A percentile compares a stretch with the other conserved stretches of the same genome.
phyloP scores from a whole-genome alignment of 2,329 filamentous ascomycete genomes.

The Dothideomycetes sp. region DNA sequence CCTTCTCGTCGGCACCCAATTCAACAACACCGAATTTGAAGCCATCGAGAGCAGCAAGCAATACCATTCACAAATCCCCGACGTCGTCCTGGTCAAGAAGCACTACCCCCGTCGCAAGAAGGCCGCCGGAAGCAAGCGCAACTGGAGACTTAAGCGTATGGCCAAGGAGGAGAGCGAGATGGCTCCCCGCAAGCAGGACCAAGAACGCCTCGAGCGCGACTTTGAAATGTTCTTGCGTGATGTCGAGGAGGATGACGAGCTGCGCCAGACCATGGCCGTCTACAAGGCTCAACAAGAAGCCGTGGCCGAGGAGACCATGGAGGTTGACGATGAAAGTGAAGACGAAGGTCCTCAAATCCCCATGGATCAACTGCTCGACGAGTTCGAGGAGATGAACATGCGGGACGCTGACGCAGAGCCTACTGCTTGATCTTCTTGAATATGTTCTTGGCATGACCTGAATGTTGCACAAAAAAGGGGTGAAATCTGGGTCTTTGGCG shows the following conservation, averaged over 20 bases:
- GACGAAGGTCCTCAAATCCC: constrained; percentile 42
- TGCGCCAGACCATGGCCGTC: constrained; percentile 72
- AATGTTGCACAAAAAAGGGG: background rate
- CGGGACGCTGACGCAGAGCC: constrained; percentile 33
- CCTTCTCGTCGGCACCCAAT: constrained; percentile 77
- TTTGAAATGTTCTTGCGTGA: constrained; percentile 97
- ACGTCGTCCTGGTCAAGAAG: constrained; percentile 95
- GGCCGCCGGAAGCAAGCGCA: constrained; percentile 43
- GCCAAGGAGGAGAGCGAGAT: constrained; percentile 79
- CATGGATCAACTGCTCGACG: constrained; percentile 63
- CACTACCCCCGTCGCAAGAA: constrained; percentile 82
- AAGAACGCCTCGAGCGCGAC: constrained; percentile 80
- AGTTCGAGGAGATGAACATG: constrained; percentile 82
- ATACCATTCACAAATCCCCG: constrained; percentile 71
- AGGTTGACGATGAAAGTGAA: constrained; percentile 43
- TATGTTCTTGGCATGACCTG: background rate
- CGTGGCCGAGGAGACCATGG: constrained; percentile 47
- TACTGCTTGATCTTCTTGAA: background rate
- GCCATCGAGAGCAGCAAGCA: constrained; percentile 68
- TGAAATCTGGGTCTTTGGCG: background rate
- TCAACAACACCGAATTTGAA: constrained; percentile 82
- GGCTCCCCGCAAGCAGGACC: constrained; percentile 76
- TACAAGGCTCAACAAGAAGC: constrained; percentile 61
- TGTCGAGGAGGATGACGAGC: constrained; percentile 88
- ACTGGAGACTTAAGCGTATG: constrained; percentile 96